These are phyloP conservation scores for Cordyceps cicadae DNA, from an alignment of 2,329 filamentous ascomycete species.

Conservation along the genomic window DNA sequence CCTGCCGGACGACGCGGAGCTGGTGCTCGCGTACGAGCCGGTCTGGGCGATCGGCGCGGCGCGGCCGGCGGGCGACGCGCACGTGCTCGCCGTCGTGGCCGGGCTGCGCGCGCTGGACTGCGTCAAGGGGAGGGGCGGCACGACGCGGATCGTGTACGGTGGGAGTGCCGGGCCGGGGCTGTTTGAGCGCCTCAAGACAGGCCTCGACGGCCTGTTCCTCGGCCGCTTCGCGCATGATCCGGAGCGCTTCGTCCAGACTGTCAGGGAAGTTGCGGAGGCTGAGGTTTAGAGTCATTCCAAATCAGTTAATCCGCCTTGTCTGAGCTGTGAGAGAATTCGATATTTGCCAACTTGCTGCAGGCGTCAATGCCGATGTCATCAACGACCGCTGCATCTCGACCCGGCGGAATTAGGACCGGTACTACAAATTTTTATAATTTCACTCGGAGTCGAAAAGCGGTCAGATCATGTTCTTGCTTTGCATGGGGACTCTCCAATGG, in stretches of 20 bases:
- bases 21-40: constrained; percentile 78
- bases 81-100: constrained; percentile 63
- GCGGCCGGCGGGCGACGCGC: constrained; percentile 61
- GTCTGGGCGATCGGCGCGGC: constrained; percentile 80
- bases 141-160: constrained; percentile 68
- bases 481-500: neutral
- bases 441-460: too few relatives aligned
- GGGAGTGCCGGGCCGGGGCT: constrained; percentile 75
- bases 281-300: constrained; percentile 13
- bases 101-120: constrained; percentile 49
- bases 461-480: neutral
- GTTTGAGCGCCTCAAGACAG: constrained; percentile 57
- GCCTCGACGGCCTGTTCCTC: constrained; percentile 72
- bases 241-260: constrained; percentile 60
- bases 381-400: too few relatives aligned
- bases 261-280: constrained; percentile 56
- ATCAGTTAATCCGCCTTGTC: too few relatives aligned
- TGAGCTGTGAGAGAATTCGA: too few relatives aligned
- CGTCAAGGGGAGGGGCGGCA: constrained; percentile 42
- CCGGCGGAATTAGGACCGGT: too few relatives aligned
- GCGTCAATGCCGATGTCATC: too few relatives aligned
- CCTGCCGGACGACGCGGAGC: constrained; percentile 55
- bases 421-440: too few relatives aligned
- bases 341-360: too few relatives aligned
- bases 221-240: constrained; percentile 76